These are phyloP conservation scores for Hordeum marinum DNA, from an alignment of 176 grass and related monocot genomes.

Conservation along the genomic window DNA sequence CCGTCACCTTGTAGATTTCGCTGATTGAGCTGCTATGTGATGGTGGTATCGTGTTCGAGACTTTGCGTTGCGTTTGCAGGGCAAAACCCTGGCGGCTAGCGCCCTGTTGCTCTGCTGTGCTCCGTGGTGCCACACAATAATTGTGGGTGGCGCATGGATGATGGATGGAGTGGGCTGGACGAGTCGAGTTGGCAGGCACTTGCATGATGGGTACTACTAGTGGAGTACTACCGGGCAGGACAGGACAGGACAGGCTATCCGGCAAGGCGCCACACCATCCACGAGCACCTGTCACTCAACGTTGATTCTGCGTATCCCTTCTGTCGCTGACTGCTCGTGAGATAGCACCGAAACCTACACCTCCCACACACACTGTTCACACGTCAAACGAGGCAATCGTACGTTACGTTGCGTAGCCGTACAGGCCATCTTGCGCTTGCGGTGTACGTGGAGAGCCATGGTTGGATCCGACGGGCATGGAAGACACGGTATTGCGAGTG, in stretches of 20 bases:
- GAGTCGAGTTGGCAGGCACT: neutral
- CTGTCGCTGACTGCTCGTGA: conserved; percentile 14
- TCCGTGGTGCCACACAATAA: neutral
- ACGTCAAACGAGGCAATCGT: neutral
- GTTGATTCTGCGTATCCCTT: neutral
- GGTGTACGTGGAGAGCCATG: neutral
- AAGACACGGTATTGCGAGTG: neutral
- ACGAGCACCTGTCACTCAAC: conserved; percentile 1
- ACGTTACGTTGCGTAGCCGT: neutral
- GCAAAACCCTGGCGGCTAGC: neutral
- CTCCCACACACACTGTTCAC: neutral
- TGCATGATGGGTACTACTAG: neutral
- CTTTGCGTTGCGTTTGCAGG: neutral
- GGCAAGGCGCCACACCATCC: neutral
- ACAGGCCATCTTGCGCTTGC: neutral
- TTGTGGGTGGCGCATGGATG: neutral
- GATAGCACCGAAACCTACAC: neutral
- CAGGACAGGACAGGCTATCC: neutral
- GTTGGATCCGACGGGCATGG: neutral
- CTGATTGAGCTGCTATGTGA: neutral
- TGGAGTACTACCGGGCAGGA: no score
- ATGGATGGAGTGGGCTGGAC: neutral
- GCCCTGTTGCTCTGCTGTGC: neutral
- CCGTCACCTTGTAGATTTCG: neutral
- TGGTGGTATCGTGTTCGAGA: neutral